These are phyloP conservation scores for Flaveria bidentis DNA, from an alignment of 129 eudicot genomes.

Conservation along the genomic window DNA sequence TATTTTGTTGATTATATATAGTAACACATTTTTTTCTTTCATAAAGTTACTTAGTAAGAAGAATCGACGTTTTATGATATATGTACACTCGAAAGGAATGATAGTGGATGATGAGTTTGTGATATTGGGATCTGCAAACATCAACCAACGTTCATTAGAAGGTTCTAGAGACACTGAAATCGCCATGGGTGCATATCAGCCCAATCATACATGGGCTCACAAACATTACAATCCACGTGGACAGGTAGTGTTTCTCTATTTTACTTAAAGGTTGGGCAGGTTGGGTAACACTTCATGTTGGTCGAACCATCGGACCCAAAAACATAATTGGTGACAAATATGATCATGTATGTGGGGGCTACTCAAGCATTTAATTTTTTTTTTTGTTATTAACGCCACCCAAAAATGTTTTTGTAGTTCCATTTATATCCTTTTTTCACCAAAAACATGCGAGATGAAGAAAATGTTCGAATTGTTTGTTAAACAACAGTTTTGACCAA, in stretches of 20 bases:
- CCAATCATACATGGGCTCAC: slow-evolving; percentile 76
- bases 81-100: slow-evolving; percentile 97
- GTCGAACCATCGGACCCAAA: background rate
- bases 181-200: slow-evolving; percentile 98
- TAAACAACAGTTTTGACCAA: too few species aligned
- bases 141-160: slow-evolving; percentile 90
- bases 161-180: slow-evolving; percentile 95
- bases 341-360: background rate
- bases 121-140: slow-evolving; percentile 89
- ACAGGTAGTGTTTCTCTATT: slow-evolving; percentile 46
- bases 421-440: too few species aligned
- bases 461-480: too few species aligned
- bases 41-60: slow-evolving; percentile 56
- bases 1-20: slow-evolving; percentile 9
- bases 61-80: slow-evolving; percentile 78
- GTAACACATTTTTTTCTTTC: background rate
- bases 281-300: background rate
- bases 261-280: background rate
- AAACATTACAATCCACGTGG: slow-evolving; percentile 60
- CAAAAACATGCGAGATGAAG: too few species aligned
- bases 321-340: background rate
- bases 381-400: background rate
- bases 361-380: background rate
- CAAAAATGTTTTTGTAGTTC: too few species aligned
- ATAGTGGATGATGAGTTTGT: slow-evolving; percentile 90